Evolutionary conservation across 345 rosid species (phyloP).

Genomic region (Citrus hindsii): DNA sequence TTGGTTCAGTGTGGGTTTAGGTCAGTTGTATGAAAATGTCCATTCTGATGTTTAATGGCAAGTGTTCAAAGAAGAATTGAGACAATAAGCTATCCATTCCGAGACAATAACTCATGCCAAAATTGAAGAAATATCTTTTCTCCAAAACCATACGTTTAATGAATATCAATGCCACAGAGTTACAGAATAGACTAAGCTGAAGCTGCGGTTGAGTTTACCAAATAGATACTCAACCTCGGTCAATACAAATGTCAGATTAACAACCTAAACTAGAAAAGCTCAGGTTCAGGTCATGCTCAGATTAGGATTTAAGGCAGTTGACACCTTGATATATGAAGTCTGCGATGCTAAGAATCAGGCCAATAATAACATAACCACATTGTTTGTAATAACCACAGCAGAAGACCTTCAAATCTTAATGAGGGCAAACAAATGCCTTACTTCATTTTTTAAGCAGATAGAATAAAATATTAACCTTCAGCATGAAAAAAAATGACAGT

Average conservation of each 20-base stretch:
- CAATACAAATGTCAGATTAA: neutral
- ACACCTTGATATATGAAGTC: neutral
- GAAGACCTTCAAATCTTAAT: neutral
- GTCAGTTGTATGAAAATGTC: neutral
- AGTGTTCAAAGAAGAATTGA: neutral
- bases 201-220: neutral
- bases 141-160: neutral
- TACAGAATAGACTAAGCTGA: neutral
- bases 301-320: neutral
- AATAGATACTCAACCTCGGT: neutral
- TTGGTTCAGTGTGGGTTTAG: neutral
- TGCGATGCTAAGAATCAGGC: neutral
- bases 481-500: conserved; percentile 75
- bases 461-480: conserved; percentile 47
- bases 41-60: neutral
- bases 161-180: neutral
- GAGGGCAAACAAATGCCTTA: neutral
- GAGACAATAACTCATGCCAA: neutral
- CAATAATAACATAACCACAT: neutral
- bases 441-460: neutral
- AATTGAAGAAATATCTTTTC: neutral
- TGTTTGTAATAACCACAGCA: neutral
- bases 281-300: neutral
- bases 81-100: neutral
- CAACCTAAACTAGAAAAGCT: neutral